Evolutionary conservation across 495 filamentous ascomycete genomes (phyloP).

Genomic region (Penicillium longicatenatum): DNA sequence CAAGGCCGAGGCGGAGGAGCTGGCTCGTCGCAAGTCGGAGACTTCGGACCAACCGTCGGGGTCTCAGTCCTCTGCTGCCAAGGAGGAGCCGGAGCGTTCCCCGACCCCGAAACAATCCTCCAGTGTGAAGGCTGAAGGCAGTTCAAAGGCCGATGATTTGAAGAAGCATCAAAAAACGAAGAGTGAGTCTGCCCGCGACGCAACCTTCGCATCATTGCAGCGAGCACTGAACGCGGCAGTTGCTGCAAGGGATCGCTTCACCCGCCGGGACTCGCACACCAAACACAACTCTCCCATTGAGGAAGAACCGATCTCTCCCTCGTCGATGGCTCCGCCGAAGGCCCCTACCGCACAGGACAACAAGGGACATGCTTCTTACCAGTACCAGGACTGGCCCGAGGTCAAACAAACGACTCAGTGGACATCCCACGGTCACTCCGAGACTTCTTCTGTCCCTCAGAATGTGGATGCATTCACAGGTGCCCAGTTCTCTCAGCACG

Average conservation of each 20-base stretch:
- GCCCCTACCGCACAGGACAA: slow-evolving; percentile 11
- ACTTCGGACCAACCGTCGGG: slow-evolving; percentile 27
- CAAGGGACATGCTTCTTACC: slow-evolving; percentile 18
- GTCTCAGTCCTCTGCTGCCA: slow-evolving; percentile 25
- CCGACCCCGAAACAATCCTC: slow-evolving; percentile 38
- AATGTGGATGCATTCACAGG: slow-evolving; percentile 23
- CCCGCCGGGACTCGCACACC: slow-evolving; percentile 23
- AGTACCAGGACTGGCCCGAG: slow-evolving; percentile 39
- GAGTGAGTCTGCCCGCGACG: slow-evolving; percentile 46
- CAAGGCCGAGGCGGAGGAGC: slow-evolving; percentile 49
- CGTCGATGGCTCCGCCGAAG: slow-evolving; percentile 33
- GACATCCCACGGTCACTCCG: slow-evolving; percentile 33
- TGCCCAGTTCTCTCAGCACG: slow-evolving; percentile 22
- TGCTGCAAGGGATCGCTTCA: slow-evolving; percentile 41
- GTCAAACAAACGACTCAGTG: slow-evolving; percentile 37
- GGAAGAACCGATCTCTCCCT: slow-evolving; percentile 35
- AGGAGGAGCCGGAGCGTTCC: slow-evolving; percentile 32
- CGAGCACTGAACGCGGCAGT: slow-evolving; percentile 48
- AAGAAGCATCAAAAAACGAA: slow-evolving; percentile 44
- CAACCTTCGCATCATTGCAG: slow-evolving; percentile 49
- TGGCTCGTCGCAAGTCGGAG: slow-evolving; percentile 39
- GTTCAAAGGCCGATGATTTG: slow-evolving; percentile 25
- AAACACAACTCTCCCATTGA: slow-evolving; percentile 21
- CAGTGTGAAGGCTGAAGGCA: slow-evolving; percentile 19
- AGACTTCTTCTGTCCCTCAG: slow-evolving; percentile 20